These are phyloP conservation scores for Fusarium sublunatum DNA, from an alignment of 2,329 filamentous ascomycete genomes.

Conservation along the genomic window DNA sequence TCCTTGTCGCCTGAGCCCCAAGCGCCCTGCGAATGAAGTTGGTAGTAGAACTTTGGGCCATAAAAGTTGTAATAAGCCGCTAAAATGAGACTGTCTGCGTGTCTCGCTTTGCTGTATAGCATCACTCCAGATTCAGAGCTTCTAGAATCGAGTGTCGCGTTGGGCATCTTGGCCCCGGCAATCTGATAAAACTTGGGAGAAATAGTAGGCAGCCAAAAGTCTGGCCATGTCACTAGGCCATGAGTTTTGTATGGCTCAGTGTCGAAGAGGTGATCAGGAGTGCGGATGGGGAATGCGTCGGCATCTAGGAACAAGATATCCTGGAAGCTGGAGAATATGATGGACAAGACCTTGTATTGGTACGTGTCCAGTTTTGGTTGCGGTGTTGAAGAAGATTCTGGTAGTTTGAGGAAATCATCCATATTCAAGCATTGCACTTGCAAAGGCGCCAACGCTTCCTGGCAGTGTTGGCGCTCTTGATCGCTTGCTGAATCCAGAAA, in stretches of 20 bases:
- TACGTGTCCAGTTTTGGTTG: constrained; percentile 30
- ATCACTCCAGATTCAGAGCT: constrained; percentile 40
- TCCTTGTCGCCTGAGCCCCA: constrained; percentile 45
- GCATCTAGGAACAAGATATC: constrained; percentile 40
- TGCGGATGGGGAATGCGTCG: constrained; percentile 40
- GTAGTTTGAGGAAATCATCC: constrained; percentile 33
- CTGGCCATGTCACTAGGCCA: constrained; percentile 42
- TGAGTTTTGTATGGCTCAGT: constrained; percentile 35
- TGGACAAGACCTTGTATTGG: constrained; percentile 39
- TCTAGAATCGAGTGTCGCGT: constrained; percentile 35
- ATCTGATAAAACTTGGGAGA: constrained; percentile 41
- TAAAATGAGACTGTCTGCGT: constrained; percentile 40
- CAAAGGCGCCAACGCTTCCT: constrained; percentile 1
- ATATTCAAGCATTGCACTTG: constrained; percentile 39
- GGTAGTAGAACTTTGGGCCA: constrained; percentile 37
- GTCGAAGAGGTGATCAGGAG: constrained; percentile 33
- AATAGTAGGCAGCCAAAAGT: constrained; percentile 44
- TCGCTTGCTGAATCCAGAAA: constrained; percentile 39
- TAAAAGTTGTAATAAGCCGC: constrained; percentile 45
- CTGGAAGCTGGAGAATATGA: constrained; percentile 43
- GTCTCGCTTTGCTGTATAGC: constrained; percentile 36
- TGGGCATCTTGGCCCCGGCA: constrained; percentile 23
- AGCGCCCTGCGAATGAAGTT: constrained; percentile 44
- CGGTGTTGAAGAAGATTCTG: neutral
- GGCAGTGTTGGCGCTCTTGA: constrained; percentile 23